phyloP scores from a whole-genome alignment of 306 rosid species.

The Rosa persica region DNA sequence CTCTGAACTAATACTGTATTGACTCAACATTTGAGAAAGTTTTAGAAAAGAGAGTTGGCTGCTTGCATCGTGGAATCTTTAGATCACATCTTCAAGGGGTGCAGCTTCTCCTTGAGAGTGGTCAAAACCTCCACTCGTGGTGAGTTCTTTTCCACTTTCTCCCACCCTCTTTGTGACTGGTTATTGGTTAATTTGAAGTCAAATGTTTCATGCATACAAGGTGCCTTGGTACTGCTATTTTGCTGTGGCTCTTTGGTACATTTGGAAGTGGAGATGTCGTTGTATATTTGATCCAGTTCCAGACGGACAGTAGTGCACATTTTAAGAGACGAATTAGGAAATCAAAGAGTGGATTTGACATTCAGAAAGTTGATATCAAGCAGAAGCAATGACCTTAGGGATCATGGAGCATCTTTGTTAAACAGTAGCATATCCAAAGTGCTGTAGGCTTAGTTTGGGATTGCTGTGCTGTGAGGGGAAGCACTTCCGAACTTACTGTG shows the following conservation, averaged over 20 bases:
- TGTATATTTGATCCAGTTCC: no score
- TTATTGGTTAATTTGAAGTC: background rate
- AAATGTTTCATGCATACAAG: background rate
- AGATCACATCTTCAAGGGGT: background rate
- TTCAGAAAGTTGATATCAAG: no score
- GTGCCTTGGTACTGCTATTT: no score
- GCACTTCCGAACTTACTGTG: no score
- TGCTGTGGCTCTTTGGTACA: background rate
- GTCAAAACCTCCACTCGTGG: background rate
- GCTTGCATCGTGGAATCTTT: background rate
- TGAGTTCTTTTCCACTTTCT: background rate
- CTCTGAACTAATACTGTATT: background rate
- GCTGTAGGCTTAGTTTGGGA: no score
- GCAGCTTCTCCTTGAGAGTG: background rate
- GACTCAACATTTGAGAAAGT: background rate
- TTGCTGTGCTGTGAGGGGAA: no score
- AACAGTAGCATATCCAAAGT: no score
- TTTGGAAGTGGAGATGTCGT: background rate
- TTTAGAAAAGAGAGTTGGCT: background rate
- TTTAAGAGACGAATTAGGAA: background rate
- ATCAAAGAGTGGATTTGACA: no score
- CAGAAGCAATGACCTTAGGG: no score
- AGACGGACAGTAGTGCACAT: background rate
- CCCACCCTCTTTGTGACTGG: background rate
- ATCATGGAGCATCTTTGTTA: no score